A percentile compares a stretch with the other conserved stretches of the same genome.
These are phyloP conservation scores for Cladosporium halotolerans DNA, from an alignment of 2,329 filamentous ascomycete genomes.

Conservation along the genomic window DNA sequence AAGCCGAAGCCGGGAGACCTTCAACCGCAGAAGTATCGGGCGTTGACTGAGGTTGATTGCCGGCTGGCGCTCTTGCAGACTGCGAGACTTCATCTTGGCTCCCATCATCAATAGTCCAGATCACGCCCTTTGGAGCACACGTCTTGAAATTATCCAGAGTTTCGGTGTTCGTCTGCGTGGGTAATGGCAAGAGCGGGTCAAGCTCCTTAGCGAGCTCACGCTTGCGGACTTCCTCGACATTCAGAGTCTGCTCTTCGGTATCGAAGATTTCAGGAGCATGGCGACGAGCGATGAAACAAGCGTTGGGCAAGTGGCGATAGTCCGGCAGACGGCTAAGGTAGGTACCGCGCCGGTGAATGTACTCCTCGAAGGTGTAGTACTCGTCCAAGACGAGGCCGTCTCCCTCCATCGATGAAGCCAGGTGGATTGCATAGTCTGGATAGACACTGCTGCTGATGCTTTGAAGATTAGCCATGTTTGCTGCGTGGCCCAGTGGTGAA, in stretches of 20 bases:
- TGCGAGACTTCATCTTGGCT: neutral
- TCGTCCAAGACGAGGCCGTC: slow-evolving; percentile 21
- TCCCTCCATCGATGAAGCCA: slow-evolving; percentile 13
- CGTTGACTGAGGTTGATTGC: neutral
- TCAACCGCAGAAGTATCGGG: neutral
- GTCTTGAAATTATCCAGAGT: slow-evolving; percentile 21
- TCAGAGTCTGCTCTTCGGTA: slow-evolving; percentile 12
- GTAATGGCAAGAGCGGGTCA: slow-evolving; percentile 21
- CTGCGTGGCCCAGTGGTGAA: neutral
- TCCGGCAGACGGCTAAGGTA: slow-evolving; percentile 20
- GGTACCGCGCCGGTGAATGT: slow-evolving; percentile 20
- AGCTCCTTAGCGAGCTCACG: slow-evolving; percentile 20
- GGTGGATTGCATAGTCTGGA: neutral
- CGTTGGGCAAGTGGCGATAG: slow-evolving; percentile 5
- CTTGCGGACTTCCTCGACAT: slow-evolving; percentile 21
- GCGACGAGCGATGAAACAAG: slow-evolving; percentile 14
- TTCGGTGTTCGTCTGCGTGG: slow-evolving; percentile 24
- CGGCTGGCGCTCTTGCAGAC: neutral
- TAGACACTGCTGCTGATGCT: neutral
- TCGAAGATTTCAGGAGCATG: slow-evolving; percentile 21
- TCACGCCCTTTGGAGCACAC: slow-evolving; percentile 15
- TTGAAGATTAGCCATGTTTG: neutral
- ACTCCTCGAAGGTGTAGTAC: slow-evolving; percentile 21
- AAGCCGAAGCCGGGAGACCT: too few relatives aligned
- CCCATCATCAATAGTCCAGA: slow-evolving; percentile 10